Base-by-base conservation (phyloP, 2,329 filamentous ascomycete species). In the Claviceps spartinae region DNA sequence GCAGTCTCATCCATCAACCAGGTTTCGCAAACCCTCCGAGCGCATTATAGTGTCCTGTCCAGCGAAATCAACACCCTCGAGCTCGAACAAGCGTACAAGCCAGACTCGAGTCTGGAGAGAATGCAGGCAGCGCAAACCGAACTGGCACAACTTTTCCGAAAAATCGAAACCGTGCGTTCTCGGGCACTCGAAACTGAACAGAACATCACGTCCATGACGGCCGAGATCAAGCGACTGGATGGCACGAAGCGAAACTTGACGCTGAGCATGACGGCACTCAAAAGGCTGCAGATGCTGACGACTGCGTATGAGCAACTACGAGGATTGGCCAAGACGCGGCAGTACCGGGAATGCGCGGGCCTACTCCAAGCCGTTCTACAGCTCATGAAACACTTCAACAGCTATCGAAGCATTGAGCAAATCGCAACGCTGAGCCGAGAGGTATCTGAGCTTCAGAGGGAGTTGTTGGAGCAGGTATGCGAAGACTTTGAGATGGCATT, bases 301-400 rank as follows among this genome's bases (percentile, higher is more conserved):
- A 97, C 93, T 3, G 93, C 93, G n/a, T 98, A 97, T 69, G 93
- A 97, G 65, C 93, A 98, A 71, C 76, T 98, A 53, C 80, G 86
- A 54, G 86, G 82, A 2, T 74, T 96, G 58, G 85, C 87, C 58
- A 86, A 86, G 68, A 85, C 86, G 38, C 77, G 91, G 52, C 93
- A 98, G 67, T 98, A 98, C 67, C 78, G 88, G 57, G 93, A 98
- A 66, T 97, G 93, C 64, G 90, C 91, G 16, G 89, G 94, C 61
- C 75, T 98, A 54, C 74, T 98, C 53, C 88, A 95, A 71, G 93
- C 93, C 9, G 93, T 98, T 36, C 79, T 98, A 54, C 93, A 98
- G 76, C 82, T 98, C 46, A 96, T 97, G 86, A 87, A 87, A 59
- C 90, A 98, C 70, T 98, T 98, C 77, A 95, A 95, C 71, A 94